phyloP scores from a whole-genome alignment of 2,329 filamentous ascomycete species.

The Chrysosphaeria jannelii region DNA sequence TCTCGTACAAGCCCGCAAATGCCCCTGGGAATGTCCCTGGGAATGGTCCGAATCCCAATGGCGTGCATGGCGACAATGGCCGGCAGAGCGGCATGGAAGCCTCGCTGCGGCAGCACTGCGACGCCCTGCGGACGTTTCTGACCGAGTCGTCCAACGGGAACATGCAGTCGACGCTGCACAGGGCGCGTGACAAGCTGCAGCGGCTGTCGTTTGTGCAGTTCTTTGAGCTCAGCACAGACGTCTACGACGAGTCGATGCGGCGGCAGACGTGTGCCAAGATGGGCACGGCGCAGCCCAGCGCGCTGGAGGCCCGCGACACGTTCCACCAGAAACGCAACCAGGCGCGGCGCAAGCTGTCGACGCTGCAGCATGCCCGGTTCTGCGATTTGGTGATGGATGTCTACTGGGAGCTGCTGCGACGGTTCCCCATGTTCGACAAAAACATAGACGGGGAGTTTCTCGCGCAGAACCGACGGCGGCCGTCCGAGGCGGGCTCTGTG shows the following conservation, averaged over 20 bases:
- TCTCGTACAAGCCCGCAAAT: conserved; percentile 33
- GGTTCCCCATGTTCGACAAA: conserved; percentile 46
- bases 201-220: conserved; percentile 79
- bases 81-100: conserved; percentile 19
- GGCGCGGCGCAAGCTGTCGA: conserved; percentile 81
- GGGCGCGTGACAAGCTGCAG: conserved; percentile 80
- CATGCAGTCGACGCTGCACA: conserved; percentile 45
- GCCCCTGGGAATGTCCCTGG: conserved; percentile 37
- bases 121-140: conserved; percentile 48
- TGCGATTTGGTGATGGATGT: conserved; percentile 84
- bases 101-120: conserved; percentile 52
- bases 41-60: too few relatives aligned
- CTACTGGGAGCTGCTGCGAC: conserved; percentile 74
- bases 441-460: conserved; percentile 42
- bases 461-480: conserved; percentile 25
- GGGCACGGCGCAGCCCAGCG: conserved; percentile 26
- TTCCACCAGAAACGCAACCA: conserved; percentile 97
- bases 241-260: conserved; percentile 79
- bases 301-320: conserved; percentile 52
- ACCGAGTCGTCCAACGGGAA: conserved; percentile 42
- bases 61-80: too few relatives aligned
- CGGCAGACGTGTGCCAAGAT: conserved; percentile 35
- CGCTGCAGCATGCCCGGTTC: conserved; percentile 62
- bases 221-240: conserved; percentile 89
- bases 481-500: conserved; percentile 33